Evolutionary conservation across 441 rosid species (phyloP).

Genomic region (Gossypium trilobum): DNA sequence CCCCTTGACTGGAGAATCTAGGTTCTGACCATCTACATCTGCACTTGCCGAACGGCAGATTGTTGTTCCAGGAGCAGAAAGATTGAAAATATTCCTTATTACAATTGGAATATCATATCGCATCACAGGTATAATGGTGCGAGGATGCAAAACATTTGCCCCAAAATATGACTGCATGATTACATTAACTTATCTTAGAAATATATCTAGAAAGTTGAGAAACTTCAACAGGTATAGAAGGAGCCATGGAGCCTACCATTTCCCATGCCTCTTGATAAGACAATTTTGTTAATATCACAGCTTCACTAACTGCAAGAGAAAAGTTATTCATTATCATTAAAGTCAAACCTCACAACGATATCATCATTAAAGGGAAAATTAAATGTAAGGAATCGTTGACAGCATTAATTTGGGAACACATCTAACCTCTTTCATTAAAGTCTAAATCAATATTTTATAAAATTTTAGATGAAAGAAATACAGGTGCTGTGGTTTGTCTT

Average conservation of each 20-base stretch:
- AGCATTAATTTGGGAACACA: neutral
- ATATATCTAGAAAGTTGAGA: conserved; percentile 13
- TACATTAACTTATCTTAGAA: conserved; percentile 24
- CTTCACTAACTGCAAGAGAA: conserved; percentile 74
- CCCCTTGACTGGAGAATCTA: conserved; percentile 66
- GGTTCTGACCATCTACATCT: conserved; percentile 36
- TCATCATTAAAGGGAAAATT: neutral
- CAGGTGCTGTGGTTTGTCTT: neutral
- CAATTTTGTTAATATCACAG: conserved; percentile 65
- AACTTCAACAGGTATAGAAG: conserved; percentile 15
- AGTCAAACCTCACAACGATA: conserved; percentile 9
- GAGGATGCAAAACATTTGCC: conserved; percentile 97
- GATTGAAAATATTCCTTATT: conserved; percentile 85
- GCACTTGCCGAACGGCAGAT: conserved; percentile 51
- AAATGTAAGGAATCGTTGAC: neutral
- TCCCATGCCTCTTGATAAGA: conserved; percentile 99
- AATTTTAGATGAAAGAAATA: neutral
- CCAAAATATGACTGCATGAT: conserved; percentile 83
- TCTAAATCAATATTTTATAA: neutral
- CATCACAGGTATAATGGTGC: conserved; percentile 94
- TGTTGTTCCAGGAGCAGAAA: conserved; percentile 78
- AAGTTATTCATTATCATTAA: neutral
- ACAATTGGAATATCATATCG: conserved; percentile 79
- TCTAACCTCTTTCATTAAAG: neutral
- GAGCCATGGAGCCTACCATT: conserved; percentile 52